Evolutionary conservation across 768 basidiomycete species (phyloP).

Genomic region (Sporobolomyces phaffii): DNA sequence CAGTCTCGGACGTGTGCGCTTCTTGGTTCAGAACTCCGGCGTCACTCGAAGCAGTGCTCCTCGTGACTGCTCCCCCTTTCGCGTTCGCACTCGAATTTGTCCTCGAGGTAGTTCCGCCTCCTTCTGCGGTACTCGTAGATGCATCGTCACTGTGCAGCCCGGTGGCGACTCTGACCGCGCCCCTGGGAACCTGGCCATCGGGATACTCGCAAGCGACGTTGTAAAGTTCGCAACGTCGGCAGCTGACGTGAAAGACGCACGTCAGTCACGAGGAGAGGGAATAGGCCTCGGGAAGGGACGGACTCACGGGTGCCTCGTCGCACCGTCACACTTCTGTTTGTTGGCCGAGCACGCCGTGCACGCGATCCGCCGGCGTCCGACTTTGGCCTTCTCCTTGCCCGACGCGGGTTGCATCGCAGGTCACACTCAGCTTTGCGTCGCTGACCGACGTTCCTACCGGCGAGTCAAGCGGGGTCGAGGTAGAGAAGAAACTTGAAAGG

Average conservation of each 20-base stretch:
- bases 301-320: not conserved
- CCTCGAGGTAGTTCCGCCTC: no score
- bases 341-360: constrained; percentile 7
- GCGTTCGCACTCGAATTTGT: not conserved
- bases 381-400: constrained; percentile 7
- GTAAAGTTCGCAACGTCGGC: constrained; percentile 30
- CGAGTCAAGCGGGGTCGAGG: no score
- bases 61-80: not conserved
- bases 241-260: not conserved
- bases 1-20: not conserved
- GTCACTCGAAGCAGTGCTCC: not conserved
- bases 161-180: not conserved
- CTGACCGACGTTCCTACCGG: no score
- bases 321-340: constrained; percentile 36
- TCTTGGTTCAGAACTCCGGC: not conserved
- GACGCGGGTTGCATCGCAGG: constrained; percentile 3
- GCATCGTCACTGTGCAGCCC: no score
- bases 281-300: not conserved
- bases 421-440: no score
- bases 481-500: no score
- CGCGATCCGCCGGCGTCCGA: constrained; percentile 12
- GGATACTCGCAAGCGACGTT: constrained; percentile 4
- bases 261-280: not conserved
- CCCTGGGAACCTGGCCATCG: constrained; percentile 5
- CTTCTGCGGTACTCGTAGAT: no score